phyloP scores from a whole-genome alignment of 164 flowering plant genomes.

The Liquidambar formosana region DNA sequence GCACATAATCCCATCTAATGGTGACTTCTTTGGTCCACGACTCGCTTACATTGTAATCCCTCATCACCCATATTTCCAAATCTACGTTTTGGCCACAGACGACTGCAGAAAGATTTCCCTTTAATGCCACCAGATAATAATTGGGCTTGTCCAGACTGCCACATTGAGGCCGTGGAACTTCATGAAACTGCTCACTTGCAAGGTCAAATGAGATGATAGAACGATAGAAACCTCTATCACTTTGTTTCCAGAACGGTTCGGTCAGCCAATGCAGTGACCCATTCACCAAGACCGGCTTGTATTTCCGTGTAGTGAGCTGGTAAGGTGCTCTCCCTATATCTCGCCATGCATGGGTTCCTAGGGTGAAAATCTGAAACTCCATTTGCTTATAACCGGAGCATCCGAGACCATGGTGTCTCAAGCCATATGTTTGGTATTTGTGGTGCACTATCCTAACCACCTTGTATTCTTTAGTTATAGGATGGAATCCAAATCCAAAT shows the following conservation, averaged over 20 bases:
- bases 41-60: no score
- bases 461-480: constrained; percentile 17
- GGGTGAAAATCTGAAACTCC: constrained; percentile 5
- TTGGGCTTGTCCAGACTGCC: background rate
- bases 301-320: no score
- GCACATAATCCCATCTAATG: no score
- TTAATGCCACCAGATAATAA: no score
- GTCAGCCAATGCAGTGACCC: constrained; percentile 23
- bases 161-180: constrained; percentile 7
- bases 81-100: no score
- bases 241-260: background rate
- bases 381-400: background rate
- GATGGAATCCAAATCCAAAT: constrained; percentile 17
- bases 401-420: no score
- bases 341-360: constrained; percentile 15
- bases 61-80: no score
- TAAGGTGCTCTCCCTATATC: constrained; percentile 1
- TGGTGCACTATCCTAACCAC: constrained; percentile 12
- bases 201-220: constrained; percentile 17
- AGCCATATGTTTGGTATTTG: background rate
- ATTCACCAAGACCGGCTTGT: constrained; percentile 16
- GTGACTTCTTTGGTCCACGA: no score
- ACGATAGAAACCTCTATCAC: no score
- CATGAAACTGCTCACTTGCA: constrained; percentile 15
- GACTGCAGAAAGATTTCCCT: no score